phyloP scores from a whole-genome alignment of 148 eudicot genomes.

The Hydrangea macrophylla region DNA sequence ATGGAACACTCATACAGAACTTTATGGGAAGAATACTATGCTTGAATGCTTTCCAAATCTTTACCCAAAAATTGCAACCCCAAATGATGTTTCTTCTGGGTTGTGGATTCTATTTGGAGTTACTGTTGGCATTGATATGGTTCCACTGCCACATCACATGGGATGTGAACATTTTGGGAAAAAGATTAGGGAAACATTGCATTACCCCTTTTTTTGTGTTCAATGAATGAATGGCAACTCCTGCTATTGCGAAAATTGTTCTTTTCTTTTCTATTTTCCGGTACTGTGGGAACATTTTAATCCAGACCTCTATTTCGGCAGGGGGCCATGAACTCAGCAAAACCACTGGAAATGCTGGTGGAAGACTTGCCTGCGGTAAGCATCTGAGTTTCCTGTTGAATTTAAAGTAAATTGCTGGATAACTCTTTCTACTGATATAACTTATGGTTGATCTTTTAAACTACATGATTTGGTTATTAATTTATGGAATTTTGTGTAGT shows the following conservation, averaged over 20 bases:
- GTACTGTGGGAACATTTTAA: neutral
- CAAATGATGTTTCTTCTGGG: too few relatives aligned
- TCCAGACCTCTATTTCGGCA: slow-evolving; percentile 5
- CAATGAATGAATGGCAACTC: neutral
- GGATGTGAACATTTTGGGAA: neutral
- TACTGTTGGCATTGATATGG: too few relatives aligned
- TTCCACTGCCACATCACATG: too few relatives aligned
- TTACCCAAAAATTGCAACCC: too few relatives aligned
- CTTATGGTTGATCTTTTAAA: neutral
- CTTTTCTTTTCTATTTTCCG: neutral
- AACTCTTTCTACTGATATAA: neutral
- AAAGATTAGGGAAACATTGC: too few relatives aligned
- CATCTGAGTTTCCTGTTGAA: neutral
- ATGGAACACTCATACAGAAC: too few relatives aligned
- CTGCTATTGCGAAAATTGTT: neutral
- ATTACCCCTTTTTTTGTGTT: neutral
- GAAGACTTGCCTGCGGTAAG: slow-evolving; percentile 79
- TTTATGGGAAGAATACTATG: too few relatives aligned
- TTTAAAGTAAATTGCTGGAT: neutral
- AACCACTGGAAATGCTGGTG: slow-evolving; percentile 77
- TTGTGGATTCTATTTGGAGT: too few relatives aligned
- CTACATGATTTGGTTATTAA: neutral
- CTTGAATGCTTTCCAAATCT: too few relatives aligned
- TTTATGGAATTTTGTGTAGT: neutral
- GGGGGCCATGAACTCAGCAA: slow-evolving; percentile 89